Conservation (phyloP, 148 eudicot genomes). For the Talinum fruticosum region DNA sequence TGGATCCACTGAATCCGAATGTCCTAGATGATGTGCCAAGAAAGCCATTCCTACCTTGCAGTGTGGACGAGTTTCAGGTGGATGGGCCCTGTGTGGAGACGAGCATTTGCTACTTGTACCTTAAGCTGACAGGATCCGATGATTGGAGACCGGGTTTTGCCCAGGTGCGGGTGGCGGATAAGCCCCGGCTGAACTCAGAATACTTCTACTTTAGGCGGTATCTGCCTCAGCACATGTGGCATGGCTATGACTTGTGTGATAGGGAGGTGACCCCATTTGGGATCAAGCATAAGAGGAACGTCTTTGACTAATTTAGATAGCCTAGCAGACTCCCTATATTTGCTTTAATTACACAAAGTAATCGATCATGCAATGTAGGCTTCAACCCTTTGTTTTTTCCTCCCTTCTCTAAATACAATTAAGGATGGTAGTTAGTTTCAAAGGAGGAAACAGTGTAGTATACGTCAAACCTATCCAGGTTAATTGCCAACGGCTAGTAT, state of each 20-base stretch:
- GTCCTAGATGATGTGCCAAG: constrained; percentile 50
- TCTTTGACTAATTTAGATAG: constrained; percentile 26
- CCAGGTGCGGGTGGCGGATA: constrained; percentile 37
- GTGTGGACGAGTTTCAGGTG: constrained; percentile 48
- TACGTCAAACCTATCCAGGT: no score
- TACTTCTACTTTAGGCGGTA: constrained; percentile 48
- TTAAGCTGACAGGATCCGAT: constrained; percentile 44
- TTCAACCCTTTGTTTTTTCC: neutral
- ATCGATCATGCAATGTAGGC: neutral
- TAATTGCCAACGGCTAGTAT: no score
- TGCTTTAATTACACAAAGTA: neutral
- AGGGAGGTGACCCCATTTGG: constrained; percentile 50
- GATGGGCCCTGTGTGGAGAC: constrained; percentile 45
- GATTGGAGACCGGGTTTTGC: constrained; percentile 67
- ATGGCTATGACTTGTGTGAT: constrained; percentile 57
- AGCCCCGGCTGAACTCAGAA: constrained; percentile 36
- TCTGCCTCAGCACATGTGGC: constrained; percentile 52
- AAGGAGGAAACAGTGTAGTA: no score
- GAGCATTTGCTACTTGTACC: constrained; percentile 50
- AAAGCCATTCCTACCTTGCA: constrained; percentile 62
- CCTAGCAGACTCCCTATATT: neutral
- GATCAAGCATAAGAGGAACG: constrained; percentile 41
- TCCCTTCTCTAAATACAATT: no score
- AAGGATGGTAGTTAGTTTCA: no score
- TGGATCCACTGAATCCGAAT: constrained; percentile 49